phyloP scores from a whole-genome alignment of 306 rosid genomes.

The Vachellia pachyceras region DNA sequence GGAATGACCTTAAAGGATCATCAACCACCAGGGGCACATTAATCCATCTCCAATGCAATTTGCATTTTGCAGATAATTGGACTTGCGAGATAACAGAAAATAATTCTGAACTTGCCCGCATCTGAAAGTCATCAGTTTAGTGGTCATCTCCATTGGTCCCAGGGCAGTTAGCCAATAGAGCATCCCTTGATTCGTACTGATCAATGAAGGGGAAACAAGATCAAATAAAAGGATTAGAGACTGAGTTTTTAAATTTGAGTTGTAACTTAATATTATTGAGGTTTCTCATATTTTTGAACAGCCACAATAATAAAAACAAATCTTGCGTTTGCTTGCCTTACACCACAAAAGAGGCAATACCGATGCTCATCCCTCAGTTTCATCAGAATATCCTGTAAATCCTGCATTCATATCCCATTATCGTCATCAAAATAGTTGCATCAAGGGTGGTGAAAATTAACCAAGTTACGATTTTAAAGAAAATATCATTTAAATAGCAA shows the following conservation, averaged over 20 bases:
- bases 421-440: conserved; percentile 5
- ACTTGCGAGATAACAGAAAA: conserved; percentile 26
- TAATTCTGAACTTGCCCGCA: conserved; percentile 12
- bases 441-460: conserved; percentile 22
- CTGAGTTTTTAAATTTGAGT: neutral
- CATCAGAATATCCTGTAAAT: conserved; percentile 70
- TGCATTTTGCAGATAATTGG: conserved; percentile 30
- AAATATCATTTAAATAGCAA: neutral
- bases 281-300: conserved; percentile 4
- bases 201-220: conserved; percentile 20
- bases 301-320: conserved; percentile 16
- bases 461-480: too few species aligned
- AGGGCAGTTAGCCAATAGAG: conserved; percentile 76
- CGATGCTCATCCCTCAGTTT: conserved; percentile 84
- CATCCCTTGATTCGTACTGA: conserved; percentile 84
- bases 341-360: conserved; percentile 95
- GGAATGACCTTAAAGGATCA: conserved; percentile 9
- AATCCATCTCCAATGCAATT: conserved; percentile 34
- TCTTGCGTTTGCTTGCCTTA: conserved; percentile 56
- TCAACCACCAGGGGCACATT: conserved; percentile 26
- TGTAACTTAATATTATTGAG: conserved; percentile 15
- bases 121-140: conserved; percentile 37
- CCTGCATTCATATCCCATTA: conserved; percentile 57
- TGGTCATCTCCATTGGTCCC: conserved; percentile 92
- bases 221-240: conserved; percentile 6